Base-by-base conservation (phyloP, 2,329 filamentous ascomycete genomes). In the Chrysoporthe cubensis region DNA sequence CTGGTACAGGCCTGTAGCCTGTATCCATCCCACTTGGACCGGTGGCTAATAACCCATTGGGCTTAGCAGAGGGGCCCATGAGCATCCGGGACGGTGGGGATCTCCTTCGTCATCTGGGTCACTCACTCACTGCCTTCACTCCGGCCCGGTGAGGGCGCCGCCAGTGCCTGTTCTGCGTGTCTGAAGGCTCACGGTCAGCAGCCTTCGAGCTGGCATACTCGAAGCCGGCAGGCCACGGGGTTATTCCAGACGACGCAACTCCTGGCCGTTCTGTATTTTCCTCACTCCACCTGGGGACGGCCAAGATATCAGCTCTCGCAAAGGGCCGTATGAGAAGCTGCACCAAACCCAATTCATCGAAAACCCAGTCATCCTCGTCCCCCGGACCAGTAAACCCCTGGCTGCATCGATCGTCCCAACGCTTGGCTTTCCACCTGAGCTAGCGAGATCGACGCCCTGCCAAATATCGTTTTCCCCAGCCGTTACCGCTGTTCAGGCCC, bases 281-380 rank as follows among this genome's bases (percentile, higher is more conserved):
- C 14, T 26, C 26, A 34, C 13, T 32, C 61, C 37, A n/a, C 11
- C 44, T 32, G 48, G 64, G 26, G 11, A 62, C 61, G 48, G 56
- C 48, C 56, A 50, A 52, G 60, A 66, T 66, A 60, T 64, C 64
- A 61, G 42, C 52, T 54, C 32, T 66, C 37, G 43, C 59, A 34
- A 61, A 57, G 66, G 26, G 60, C 61, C 66, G 67, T 58, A 66
- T 69, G 64, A 64, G 43, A 32, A 60, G 40, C 56, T 64, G 54
- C 62, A 42, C 58, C 60, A 57, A n/a, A 32, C 59, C 40, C n/a
- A 14, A 18, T 13, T 42, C 44, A 40, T 57, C 37, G 7, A 16
- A 16, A 46, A 37, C 46, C 32, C 44, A 13, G 3, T 13, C 37
- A 9, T 44, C 37, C 42, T 61, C 42, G 11, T 48, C 18, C 37